These are phyloP conservation scores for Grammothele lineata DNA, from an alignment of 768 basidiomycete species.

Conservation along the genomic window DNA sequence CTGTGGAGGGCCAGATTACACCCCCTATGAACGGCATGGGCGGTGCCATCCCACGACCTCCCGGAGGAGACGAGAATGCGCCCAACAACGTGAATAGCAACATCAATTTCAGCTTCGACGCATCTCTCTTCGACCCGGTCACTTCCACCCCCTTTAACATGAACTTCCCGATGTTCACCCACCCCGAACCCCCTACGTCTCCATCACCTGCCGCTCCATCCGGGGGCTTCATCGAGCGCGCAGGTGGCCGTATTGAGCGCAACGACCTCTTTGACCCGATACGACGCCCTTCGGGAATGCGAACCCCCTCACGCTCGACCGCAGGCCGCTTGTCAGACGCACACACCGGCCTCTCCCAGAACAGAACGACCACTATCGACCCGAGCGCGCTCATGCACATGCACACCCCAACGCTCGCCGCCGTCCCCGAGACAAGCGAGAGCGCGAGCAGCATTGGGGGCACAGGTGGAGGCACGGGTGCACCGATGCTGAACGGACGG, in stretches of 20 bases:
- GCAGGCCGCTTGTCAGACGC: constrained; percentile 9
- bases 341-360: not conserved
- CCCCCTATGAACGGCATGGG: not conserved
- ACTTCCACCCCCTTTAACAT: constrained; percentile 24
- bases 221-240: constrained; percentile 22
- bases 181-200: constrained; percentile 52
- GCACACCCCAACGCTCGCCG: not conserved
- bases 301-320: constrained; percentile 7
- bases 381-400: constrained; percentile 12
- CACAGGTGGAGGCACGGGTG: not conserved
- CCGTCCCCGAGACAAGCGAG: constrained; percentile 1
- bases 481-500: not conserved
- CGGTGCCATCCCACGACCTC: constrained; percentile 4
- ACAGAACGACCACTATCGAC: constrained; percentile 1
- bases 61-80: constrained; percentile 11
- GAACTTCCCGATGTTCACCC: constrained; percentile 15
- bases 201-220: constrained; percentile 42
- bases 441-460: not conserved
- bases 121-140: constrained; percentile 19
- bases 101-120: constrained; percentile 25
- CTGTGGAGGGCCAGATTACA: constrained; percentile 16
- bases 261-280: constrained; percentile 22
- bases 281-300: not conserved
- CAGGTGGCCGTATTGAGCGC: constrained; percentile 21
- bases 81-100: constrained; percentile 1